These are phyloP conservation scores for Paraphoma sp. DNA, from an alignment of 2,329 filamentous ascomycete genomes.

Conservation along the genomic window DNA sequence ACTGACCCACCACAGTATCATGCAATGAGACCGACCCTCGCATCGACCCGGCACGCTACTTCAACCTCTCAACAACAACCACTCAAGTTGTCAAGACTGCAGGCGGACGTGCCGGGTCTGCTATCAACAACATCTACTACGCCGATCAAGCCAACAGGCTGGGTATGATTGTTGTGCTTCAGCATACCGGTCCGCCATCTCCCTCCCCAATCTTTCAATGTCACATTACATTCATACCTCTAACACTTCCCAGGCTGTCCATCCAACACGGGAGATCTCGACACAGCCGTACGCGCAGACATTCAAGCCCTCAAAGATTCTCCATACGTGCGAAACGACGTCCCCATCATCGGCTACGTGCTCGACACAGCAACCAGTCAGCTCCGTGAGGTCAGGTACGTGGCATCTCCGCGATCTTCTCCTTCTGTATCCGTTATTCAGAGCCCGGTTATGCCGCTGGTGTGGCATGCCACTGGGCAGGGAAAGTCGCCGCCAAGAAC, in stretches of 20 bases:
- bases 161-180: conserved; percentile 28
- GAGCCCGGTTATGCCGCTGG: conserved; percentile 3
- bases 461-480: neutral
- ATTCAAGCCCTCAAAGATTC: conserved; percentile 15
- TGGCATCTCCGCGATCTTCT: neutral
- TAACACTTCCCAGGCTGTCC: conserved; percentile 13
- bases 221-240: neutral
- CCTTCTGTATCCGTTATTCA: neutral
- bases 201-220: neutral
- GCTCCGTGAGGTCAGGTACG: conserved; percentile 31
- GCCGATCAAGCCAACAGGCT: conserved; percentile 16
- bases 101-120: conserved; percentile 16
- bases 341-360: conserved; percentile 27
- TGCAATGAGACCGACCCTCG: conserved; percentile 19
- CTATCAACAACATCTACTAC: conserved; percentile 17
- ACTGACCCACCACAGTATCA: conserved; percentile 12
- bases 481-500: neutral
- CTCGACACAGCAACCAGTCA: conserved; percentile 17
- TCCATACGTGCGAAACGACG: conserved; percentile 19
- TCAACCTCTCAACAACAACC: conserved; percentile 26
- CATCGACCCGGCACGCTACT: conserved; percentile 24
- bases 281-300: conserved; percentile 21
- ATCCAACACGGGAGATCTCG: conserved; percentile 8
- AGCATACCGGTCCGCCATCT: conserved; percentile 23
- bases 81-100: conserved; percentile 22